Percentiles rank a stretch among this genome's conserved stretches.
Conservation (phyloP, 1,284 basidiomycete genomes). For the Fereydounia khargensis region DNA sequence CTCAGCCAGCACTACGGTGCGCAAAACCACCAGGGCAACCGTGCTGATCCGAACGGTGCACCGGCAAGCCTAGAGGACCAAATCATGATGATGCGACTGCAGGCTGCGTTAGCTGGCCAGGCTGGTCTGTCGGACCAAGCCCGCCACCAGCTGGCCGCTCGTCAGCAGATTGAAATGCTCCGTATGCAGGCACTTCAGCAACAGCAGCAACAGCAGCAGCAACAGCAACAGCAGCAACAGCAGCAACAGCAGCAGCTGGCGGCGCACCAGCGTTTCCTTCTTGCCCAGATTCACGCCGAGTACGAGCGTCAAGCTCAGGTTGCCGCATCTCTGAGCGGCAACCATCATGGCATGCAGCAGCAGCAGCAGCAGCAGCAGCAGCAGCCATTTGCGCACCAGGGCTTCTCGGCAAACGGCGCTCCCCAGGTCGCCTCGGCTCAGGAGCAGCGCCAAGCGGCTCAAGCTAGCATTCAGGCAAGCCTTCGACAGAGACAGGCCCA, state of each 20-base stretch:
- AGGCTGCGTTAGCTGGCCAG: slow-evolving; percentile 15
- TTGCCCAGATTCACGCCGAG: slow-evolving; percentile 41
- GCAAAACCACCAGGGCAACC: slow-evolving; percentile 11
- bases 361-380: slow-evolving; percentile 4
- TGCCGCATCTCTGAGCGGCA: not conserved
- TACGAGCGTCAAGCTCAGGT: slow-evolving; percentile 17
- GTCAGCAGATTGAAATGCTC: slow-evolving; percentile 37
- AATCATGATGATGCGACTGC: slow-evolving; percentile 38
- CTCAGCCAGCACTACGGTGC: slow-evolving; percentile 8
- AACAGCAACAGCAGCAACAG: slow-evolving; percentile 12
- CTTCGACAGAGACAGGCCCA: slow-evolving; percentile 43
- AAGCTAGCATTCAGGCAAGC: slow-evolving; percentile 46
- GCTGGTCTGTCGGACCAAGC: slow-evolving; percentile 8
- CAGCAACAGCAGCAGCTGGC: slow-evolving; percentile 20
- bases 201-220: slow-evolving; percentile 29
- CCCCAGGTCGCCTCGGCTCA: slow-evolving; percentile 19
- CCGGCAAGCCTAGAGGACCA: slow-evolving; percentile 38
- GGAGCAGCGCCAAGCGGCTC: slow-evolving; percentile 46
- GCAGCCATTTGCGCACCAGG: slow-evolving; percentile 6
- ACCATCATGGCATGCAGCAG: not conserved
- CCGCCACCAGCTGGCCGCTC: slow-evolving; percentile 28
- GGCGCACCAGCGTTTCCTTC: slow-evolving; percentile 42
- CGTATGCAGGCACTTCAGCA: slow-evolving; percentile 40
- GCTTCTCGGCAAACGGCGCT: slow-evolving; percentile 10
- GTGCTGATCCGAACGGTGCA: slow-evolving; percentile 8